Evolutionary conservation across 208 protist genomes (phyloP), one percentile per base, ranked within the genome.

Genomic region (Crithidia acanthocephali): DNA sequence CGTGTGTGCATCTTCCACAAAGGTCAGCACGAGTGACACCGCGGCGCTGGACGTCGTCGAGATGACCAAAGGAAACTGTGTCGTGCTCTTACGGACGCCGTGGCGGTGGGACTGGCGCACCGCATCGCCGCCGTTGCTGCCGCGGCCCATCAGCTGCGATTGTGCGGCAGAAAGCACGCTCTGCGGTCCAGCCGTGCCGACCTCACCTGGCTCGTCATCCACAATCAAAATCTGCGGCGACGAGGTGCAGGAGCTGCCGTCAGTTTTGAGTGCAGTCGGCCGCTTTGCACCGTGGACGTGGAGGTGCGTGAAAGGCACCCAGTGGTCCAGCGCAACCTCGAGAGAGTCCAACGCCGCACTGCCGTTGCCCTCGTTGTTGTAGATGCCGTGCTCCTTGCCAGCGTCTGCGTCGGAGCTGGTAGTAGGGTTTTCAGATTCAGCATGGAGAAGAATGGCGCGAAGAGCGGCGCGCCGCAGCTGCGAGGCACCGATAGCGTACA

Each of bases 231-330:
- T 23, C n/a, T 20, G 47, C 52, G 52, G 16, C 3, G 23, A 10
- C 9, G 52, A 3, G 5, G 15, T 37, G 23, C 52, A n/a, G 33
- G 20, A 5, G 18, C 0, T 33, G 57, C 25, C 10, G 57, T 10
- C 25, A 11, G 23, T n/a, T 44, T 65, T 35, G 3, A 13, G 27
- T 27, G 59, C 59, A 23, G 40, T 5, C 6, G 28, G 8, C 5
- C 28, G 40, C 45, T 65, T 51, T 2, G 45, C 63, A 22, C 63
- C 63, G 32, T 57, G 33, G 2, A 68, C 50, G 63, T 30, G 22
- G 20, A 71, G 65, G n/a, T 62, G 65, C 8, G 28, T 25, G 11
- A 71, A 27, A 20, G 44, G 65, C 65, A 63, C 20, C 55, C 56
- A 62, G 3, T 37, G 44, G 15, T 57, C 56, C 33, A 62, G 15